A percentile compares a stretch with the other conserved stretches of the same genome.
Evolutionary conservation across 108 stramenopile genomes (phyloP).

Genomic region (Fragilaria radians): DNA sequence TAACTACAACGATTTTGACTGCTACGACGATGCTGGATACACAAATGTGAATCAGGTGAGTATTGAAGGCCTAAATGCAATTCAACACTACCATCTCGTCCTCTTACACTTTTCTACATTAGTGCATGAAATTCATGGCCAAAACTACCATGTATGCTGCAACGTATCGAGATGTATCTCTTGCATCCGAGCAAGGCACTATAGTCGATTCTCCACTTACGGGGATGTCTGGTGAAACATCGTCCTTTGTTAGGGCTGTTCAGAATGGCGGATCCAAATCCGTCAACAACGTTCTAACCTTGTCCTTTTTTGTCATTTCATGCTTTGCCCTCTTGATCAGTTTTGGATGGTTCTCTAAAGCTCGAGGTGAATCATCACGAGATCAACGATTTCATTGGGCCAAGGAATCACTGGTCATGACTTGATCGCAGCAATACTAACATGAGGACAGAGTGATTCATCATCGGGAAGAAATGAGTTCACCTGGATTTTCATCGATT

Average conservation of each 20-base stretch:
- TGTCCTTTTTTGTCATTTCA: neutral
- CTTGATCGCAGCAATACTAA: too few relatives aligned
- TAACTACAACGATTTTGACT: slow-evolving; percentile 24
- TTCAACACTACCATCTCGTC: neutral
- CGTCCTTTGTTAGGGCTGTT: neutral
- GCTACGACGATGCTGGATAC: slow-evolving; percentile 39
- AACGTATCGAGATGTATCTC: slow-evolving; percentile 40
- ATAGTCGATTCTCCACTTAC: slow-evolving; percentile 28
- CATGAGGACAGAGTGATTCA: too few relatives aligned
- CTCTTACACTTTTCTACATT: neutral
- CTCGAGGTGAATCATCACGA: too few relatives aligned
- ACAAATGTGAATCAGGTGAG: slow-evolving; percentile 54
- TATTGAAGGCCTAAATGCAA: slow-evolving; percentile 8
- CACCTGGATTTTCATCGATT: too few relatives aligned
- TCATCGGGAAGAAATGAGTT: too few relatives aligned
- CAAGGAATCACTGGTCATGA: too few relatives aligned
- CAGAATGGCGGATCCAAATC: neutral
- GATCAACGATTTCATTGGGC: too few relatives aligned
- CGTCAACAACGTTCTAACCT: neutral
- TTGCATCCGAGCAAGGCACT: slow-evolving; percentile 30
- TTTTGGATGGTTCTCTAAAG: neutral
- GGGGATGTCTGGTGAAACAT: slow-evolving; percentile 5
- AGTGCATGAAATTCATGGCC: slow-evolving; percentile 67
- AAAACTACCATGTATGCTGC: slow-evolving; percentile 54
- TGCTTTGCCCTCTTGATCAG: neutral